Evolutionary conservation across 768 basidiomycete species (phyloP).

Genomic region (Dictyophora rubrovolvata): DNA sequence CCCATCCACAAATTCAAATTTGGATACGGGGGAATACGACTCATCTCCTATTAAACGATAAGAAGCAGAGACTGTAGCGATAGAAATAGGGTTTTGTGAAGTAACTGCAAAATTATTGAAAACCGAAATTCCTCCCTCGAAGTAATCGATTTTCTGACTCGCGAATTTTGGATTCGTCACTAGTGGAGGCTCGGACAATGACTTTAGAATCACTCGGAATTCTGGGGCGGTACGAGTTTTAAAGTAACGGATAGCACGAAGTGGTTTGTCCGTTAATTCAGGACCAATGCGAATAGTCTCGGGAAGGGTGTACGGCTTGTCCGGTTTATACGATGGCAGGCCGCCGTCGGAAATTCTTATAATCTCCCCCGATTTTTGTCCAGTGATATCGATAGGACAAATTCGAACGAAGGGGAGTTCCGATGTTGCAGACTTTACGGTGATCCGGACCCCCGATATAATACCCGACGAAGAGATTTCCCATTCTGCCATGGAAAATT

Average conservation of each 20-base stretch:
- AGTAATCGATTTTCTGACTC: slow-evolving; percentile 20
- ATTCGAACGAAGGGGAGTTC: slow-evolving; percentile 24
- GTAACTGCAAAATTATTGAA: slow-evolving; percentile 29
- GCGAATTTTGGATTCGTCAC: slow-evolving; percentile 24
- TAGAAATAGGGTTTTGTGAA: slow-evolving; percentile 25
- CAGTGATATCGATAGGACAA: slow-evolving; percentile 30
- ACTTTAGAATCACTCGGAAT: slow-evolving; percentile 26
- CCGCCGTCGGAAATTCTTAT: slow-evolving; percentile 28
- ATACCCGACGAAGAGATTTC: slow-evolving; percentile 25
- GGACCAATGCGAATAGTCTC: slow-evolving; percentile 24
- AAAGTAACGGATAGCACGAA: slow-evolving; percentile 27
- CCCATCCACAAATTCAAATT: slow-evolving; percentile 19
- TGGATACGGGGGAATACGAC: slow-evolving; percentile 15
- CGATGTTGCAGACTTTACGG: slow-evolving; percentile 28
- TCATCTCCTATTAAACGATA: slow-evolving; percentile 26
- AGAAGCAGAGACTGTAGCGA: slow-evolving; percentile 23
- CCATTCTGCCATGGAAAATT: slow-evolving; percentile 34
- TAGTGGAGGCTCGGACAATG: slow-evolving; percentile 27
- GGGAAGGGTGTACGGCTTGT: slow-evolving; percentile 25
- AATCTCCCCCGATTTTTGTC: slow-evolving; percentile 27
- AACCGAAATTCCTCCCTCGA: slow-evolving; percentile 25
- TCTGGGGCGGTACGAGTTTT: slow-evolving; percentile 24
- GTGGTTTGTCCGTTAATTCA: slow-evolving; percentile 22
- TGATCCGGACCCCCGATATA: slow-evolving; percentile 27
- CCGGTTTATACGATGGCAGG: slow-evolving; percentile 26